Evolutionary conservation across 2,329 filamentous ascomycete genomes (phyloP).

Genomic region (Cadophora gregata): DNA sequence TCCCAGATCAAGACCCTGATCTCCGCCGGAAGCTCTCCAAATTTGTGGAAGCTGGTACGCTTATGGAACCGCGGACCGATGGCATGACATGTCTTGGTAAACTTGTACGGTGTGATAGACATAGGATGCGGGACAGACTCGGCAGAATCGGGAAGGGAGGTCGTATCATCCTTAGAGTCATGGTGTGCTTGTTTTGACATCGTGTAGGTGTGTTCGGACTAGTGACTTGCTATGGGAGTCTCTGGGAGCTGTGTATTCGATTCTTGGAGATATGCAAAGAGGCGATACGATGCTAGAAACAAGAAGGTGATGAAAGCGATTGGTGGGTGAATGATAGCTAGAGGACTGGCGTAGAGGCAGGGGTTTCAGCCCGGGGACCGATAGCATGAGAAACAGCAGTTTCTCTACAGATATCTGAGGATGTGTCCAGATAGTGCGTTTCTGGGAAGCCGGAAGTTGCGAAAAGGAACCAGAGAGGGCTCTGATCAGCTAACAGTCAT

Average conservation of each 20-base stretch:
- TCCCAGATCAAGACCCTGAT: conserved; percentile 42
- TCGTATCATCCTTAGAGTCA: background rate
- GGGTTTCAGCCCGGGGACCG: too few species aligned
- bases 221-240: background rate
- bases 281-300: background rate
- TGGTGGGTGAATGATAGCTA: background rate
- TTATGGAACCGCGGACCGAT: conserved; percentile 28
- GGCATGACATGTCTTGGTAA: conserved; percentile 84
- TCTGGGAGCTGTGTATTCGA: background rate
- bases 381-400: background rate
- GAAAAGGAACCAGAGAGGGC: background rate
- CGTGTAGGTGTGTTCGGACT: background rate
- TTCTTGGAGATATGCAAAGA: background rate
- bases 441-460: background rate
- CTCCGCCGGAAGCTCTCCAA: conserved; percentile 38
- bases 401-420: background rate
- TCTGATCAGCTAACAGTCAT: background rate
- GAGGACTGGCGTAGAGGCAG: background rate
- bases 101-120: conserved; percentile 52
- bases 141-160: background rate
- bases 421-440: background rate
- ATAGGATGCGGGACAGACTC: conserved; percentile 11
- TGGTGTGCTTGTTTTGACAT: background rate
- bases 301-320: background rate
- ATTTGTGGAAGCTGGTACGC: conserved; percentile 31